A percentile compares a stretch with the other conserved stretches of the same genome.
Evolutionary conservation across 1,139 yeast species (phyloP).

Genomic region (Blastobotrys buckinghamii): DNA sequence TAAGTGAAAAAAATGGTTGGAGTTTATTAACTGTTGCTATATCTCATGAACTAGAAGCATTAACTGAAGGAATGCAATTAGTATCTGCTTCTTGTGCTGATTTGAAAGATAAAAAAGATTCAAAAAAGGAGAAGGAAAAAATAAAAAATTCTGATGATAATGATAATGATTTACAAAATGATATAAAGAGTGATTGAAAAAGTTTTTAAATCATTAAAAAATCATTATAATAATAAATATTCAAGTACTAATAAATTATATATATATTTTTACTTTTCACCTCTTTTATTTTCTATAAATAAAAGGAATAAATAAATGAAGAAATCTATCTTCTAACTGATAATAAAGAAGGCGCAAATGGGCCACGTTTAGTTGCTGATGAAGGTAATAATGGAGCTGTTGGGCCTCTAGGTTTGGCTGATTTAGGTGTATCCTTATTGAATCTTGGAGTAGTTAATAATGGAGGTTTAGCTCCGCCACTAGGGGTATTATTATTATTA

Average conservation of each 20-base stretch:
- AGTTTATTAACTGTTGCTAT: slow-evolving; percentile 27
- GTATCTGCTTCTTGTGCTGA: slow-evolving; percentile 8
- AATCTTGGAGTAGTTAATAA: neutral
- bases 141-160: neutral
- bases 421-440: neutral
- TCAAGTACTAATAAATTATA: neutral
- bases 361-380: neutral
- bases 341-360: slow-evolving; percentile 4
- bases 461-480: neutral
- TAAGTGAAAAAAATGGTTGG: slow-evolving; percentile 25
- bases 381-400: neutral
- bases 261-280: neutral
- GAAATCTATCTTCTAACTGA: neutral
- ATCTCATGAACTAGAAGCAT: slow-evolving; percentile 28
- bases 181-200: neutral
- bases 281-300: neutral
- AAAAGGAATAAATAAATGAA: neutral
- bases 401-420: neutral
- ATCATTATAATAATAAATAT: neutral
- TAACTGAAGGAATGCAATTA: slow-evolving; percentile 21
- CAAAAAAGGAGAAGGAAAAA: too few species aligned
- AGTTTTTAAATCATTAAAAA: neutral
- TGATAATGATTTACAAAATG: neutral
- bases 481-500: too few species aligned
- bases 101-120: neutral